Percentiles rank a stretch among this genome's conserved stretches.
These are phyloP conservation scores for Colletotrichum sidae DNA, from an alignment of 2,329 filamentous ascomycete species.

Conservation along the genomic window DNA sequence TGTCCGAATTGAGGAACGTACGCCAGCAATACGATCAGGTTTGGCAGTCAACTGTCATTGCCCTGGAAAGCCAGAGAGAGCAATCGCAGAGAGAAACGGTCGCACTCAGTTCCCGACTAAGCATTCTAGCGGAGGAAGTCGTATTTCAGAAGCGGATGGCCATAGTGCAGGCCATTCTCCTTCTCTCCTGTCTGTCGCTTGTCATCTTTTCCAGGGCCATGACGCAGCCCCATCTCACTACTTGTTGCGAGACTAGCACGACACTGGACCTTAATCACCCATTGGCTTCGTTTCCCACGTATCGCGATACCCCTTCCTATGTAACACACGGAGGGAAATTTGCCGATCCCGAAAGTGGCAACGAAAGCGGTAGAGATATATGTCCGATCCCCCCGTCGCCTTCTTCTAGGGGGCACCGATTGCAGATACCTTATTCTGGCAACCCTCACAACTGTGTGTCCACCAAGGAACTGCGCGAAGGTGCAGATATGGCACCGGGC, in stretches of 20 bases:
- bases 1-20: slow-evolving; percentile 81
- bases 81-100: slow-evolving; percentile 86
- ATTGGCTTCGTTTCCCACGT: not conserved
- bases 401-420: no score
- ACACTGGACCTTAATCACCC: slow-evolving; percentile 17
- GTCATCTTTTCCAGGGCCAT: slow-evolving; percentile 76
- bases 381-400: no score
- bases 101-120: slow-evolving; percentile 83
- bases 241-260: slow-evolving; percentile 21
- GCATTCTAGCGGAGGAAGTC: slow-evolving; percentile 92
- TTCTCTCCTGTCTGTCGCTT: slow-evolving; percentile 87
- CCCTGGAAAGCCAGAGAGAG: slow-evolving; percentile 88
- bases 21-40: slow-evolving; percentile 93
- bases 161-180: slow-evolving; percentile 88
- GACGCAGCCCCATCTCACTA: slow-evolving; percentile 29
- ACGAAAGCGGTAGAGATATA: not conserved
- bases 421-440: no score
- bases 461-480: no score
- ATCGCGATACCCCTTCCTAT: slow-evolving; percentile 10
- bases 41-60: slow-evolving; percentile 95
- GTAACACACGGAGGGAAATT: slow-evolving; percentile 17
- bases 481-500: no score
- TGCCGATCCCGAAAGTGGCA: not conserved
- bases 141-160: slow-evolving; percentile 90
- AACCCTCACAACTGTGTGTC: no score